Percentiles rank a stretch among this genome's conserved stretches.
Evolutionary conservation across 2,329 filamentous ascomycete genomes (phyloP).

Genomic region (Phaeosphaeriaceae sp.): DNA sequence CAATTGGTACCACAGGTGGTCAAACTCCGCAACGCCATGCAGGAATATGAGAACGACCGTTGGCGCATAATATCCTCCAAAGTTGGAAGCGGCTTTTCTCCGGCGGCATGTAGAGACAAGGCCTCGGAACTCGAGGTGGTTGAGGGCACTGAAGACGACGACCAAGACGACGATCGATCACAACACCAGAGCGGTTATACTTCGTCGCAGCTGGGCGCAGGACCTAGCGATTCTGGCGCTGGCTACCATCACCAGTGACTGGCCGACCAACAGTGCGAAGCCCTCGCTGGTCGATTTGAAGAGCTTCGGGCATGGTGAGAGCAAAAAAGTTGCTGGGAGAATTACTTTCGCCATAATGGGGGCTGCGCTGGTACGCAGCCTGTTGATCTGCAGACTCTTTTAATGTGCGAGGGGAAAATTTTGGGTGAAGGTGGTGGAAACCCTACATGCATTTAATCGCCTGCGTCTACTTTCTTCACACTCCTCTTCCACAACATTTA

Average conservation of each 20-base stretch:
- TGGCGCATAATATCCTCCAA: slow-evolving; percentile 93
- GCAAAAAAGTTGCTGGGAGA: slow-evolving; percentile 11
- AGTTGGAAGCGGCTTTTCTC: slow-evolving; percentile 88
- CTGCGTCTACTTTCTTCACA: slow-evolving; percentile 2
- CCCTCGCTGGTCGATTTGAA: slow-evolving; percentile 30
- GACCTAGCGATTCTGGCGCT: slow-evolving; percentile 40
- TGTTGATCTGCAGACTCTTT: slow-evolving; percentile 17
- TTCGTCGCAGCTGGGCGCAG: slow-evolving; percentile 39
- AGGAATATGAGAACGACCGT: slow-evolving; percentile 89
- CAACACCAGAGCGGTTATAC: slow-evolving; percentile 41
- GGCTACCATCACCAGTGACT: slow-evolving; percentile 45
- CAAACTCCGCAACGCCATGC: slow-evolving; percentile 77
- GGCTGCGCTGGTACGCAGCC: slow-evolving; percentile 39
- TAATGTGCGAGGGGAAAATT: slow-evolving; percentile 13
- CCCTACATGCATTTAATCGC: slow-evolving; percentile 36
- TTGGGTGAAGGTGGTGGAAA: slow-evolving; percentile 14
- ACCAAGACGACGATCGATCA: slow-evolving; percentile 13
- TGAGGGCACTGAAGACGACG: slow-evolving; percentile 33
- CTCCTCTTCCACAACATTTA: slow-evolving; percentile 24
- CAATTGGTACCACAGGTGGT: slow-evolving; percentile 66
- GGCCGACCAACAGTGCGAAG: slow-evolving; percentile 29
- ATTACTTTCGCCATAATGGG: slow-evolving; percentile 7
- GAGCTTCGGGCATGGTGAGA: slow-evolving; percentile 36
- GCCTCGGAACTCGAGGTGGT: slow-evolving; percentile 65
- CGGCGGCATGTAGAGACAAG: slow-evolving; percentile 84